Percentiles rank a stretch among this genome's conserved stretches.
Evolutionary conservation across 441 rosid species (phyloP).

Genomic region (Brassica hybrid): DNA sequence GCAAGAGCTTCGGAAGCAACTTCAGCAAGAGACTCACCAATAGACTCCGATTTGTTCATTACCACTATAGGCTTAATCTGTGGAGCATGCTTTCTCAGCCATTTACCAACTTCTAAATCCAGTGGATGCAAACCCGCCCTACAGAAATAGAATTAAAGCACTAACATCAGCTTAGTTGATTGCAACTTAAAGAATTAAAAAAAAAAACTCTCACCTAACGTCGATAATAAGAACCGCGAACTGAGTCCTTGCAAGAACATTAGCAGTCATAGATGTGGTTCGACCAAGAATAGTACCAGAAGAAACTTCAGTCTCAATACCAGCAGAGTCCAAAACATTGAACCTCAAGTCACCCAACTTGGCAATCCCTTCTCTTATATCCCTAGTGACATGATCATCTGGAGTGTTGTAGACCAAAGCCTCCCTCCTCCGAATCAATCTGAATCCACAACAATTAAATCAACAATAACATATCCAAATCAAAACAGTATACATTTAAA

Average conservation of each 20-base stretch:
- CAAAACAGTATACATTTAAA: neutral
- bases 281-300: slow-evolving; percentile 86
- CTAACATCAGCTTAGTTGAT: slow-evolving; percentile 20
- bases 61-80: slow-evolving; percentile 72
- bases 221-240: slow-evolving; percentile 81
- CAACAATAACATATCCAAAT: neutral
- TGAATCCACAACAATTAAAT: slow-evolving; percentile 16
- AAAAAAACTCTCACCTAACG: slow-evolving; percentile 57
- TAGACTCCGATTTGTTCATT: slow-evolving; percentile 91
- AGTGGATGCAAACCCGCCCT: slow-evolving; percentile 92
- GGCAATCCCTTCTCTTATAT: slow-evolving; percentile 92
- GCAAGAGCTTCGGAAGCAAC: slow-evolving; percentile 66
- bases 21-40: slow-evolving; percentile 62
- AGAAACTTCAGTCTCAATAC: slow-evolving; percentile 87
- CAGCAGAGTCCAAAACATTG: slow-evolving; percentile 90
- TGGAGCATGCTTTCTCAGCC: slow-evolving; percentile 87
- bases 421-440: slow-evolving; percentile 89
- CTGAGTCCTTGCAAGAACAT: slow-evolving; percentile 77
- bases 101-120: slow-evolving; percentile 92
- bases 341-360: slow-evolving; percentile 85
- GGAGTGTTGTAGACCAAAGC: slow-evolving; percentile 94
- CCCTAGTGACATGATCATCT: slow-evolving; percentile 91
- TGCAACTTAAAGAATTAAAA: neutral
- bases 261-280: slow-evolving; percentile 86
- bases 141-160: slow-evolving; percentile 4